Percentiles rank a stretch among this genome's conserved stretches.
Conservation (phyloP, 768 basidiomycete genomes). For the Brasilioporus rufonigricans region DNA sequence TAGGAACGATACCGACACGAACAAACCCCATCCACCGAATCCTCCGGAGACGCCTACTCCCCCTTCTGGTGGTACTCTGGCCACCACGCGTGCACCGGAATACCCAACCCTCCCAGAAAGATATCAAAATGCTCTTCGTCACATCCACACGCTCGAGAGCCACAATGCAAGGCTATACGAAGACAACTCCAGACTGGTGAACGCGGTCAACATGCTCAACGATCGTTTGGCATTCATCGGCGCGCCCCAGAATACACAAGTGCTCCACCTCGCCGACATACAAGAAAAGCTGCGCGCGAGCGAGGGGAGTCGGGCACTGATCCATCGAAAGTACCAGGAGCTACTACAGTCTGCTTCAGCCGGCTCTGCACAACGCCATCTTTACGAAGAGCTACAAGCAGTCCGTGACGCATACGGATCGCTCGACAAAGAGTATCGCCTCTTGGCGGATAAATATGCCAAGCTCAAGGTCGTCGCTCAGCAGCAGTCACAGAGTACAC, state of each 20-base stretch:
- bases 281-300: conserved; percentile 28
- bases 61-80: background rate
- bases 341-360: conserved; percentile 13
- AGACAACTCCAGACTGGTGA: conserved; percentile 37
- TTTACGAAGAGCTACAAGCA: conserved; percentile 18
- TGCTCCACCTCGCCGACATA: conserved; percentile 17
- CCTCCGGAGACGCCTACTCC: conserved; percentile 3
- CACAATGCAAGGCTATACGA: conserved; percentile 36
- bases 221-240: conserved; percentile 25
- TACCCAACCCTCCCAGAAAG: conserved; percentile 37
- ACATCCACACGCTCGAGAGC: conserved; percentile 29
- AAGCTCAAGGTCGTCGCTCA: conserved; percentile 12
- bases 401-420: conserved; percentile 16
- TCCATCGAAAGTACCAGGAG: conserved; percentile 27
- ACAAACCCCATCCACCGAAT: background rate
- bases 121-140: conserved; percentile 26
- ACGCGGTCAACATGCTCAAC: conserved; percentile 29
- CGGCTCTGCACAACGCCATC: conserved; percentile 16
- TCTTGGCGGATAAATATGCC: conserved; percentile 22
- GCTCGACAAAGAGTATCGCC: conserved; percentile 21
- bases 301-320: conserved; percentile 14
- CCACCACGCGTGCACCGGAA: conserved; percentile 45
- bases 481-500: conserved; percentile 8
- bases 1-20: conserved; percentile 3
- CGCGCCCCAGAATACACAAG: conserved; percentile 17